Conservation (phyloP, 2,329 filamentous ascomycete genomes). For the Penicillium frequentans region DNA sequence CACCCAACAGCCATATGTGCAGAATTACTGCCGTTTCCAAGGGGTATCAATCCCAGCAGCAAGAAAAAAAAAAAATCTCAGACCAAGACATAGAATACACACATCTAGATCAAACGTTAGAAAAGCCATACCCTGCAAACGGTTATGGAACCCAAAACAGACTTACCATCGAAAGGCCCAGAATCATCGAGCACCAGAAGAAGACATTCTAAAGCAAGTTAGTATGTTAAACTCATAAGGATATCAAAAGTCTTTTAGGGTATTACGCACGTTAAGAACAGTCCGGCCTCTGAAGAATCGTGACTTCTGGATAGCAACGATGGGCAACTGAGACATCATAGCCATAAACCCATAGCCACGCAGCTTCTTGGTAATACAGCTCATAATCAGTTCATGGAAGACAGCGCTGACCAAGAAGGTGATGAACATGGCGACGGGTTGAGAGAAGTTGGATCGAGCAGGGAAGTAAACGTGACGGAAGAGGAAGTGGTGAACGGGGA, state of each 20-base stretch:
- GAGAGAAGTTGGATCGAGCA: conserved; percentile 72
- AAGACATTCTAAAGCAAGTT: conserved; percentile 63
- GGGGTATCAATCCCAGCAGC: neutral
- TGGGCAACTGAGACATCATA: conserved; percentile 96
- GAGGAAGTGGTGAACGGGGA: conserved; percentile 96
- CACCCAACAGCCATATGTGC: neutral
- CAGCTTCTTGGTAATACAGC: conserved; percentile 95
- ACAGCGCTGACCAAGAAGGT: conserved; percentile 89
- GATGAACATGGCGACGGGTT: conserved; percentile 75
- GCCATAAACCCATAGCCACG: conserved; percentile 89
- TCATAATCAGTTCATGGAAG: conserved; percentile 95
- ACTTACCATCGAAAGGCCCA: conserved; percentile 77
- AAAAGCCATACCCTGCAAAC: neutral
- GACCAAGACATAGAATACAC: conserved; percentile 59
- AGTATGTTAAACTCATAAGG: neutral
- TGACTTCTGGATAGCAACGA: conserved; percentile 86
- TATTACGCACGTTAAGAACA: conserved; percentile 65
- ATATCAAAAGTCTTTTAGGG: no score
- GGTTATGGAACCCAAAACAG: neutral
- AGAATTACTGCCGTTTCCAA: neutral
- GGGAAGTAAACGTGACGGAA: conserved; percentile 91
- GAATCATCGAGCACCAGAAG: conserved; percentile 90
- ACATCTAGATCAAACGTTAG: conserved; percentile 46
- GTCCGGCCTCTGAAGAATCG: conserved; percentile 71
- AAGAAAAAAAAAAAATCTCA: neutral